Base-by-base conservation (phyloP, 805 yeast genomes). In the Komagataella pseudopastoris region DNA sequence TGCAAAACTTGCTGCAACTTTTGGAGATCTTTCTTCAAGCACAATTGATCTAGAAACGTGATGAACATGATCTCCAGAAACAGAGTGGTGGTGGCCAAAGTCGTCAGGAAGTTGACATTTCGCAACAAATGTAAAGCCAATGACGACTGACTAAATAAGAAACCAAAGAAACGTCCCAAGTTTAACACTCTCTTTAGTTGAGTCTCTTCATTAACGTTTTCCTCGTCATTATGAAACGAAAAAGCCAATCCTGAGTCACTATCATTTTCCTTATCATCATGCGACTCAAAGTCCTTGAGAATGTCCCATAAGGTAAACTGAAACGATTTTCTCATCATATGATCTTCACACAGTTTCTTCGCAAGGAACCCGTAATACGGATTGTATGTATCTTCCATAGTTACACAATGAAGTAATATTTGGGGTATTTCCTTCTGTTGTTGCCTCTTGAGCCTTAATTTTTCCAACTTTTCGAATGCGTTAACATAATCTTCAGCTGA, bases 291-390 rank as follows among this genome's bases (percentile, higher is more conserved):
- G 43, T 81, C 87, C 56, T 81, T 81, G 16, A 90, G 59, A 47
- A 81, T 74, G 64, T 93, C 96, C 98, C 98, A 93, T 45, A 93
- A 71, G 58, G 80, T 71, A 63, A 93, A 89, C 62, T 91, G 97
- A 59, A 93, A 84, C 0, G 95, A 80, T 65, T 90, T 89, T 61
- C 86, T 76, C 64, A 85, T 68, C 2, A 81, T 71, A 58, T 88
- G 95, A 20, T 78, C 77, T 30, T 81, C 82, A 60, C 96, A 85
- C 23, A 90, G 66, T 59, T 85, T 86, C 23, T 74, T 74, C 0
- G 95, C 95, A 39, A 93, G 75, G 22, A 85, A 66, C 0, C 90
- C 86, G 64, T 93, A 93, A 63, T 85, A 93, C 2, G 97, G 97
- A 61, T 93, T 93, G 70, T 85, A 90, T 0, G 77, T 76, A 23